These are phyloP conservation scores for Candida nemodendra DNA, from an alignment of 805 yeast species.

Conservation along the genomic window DNA sequence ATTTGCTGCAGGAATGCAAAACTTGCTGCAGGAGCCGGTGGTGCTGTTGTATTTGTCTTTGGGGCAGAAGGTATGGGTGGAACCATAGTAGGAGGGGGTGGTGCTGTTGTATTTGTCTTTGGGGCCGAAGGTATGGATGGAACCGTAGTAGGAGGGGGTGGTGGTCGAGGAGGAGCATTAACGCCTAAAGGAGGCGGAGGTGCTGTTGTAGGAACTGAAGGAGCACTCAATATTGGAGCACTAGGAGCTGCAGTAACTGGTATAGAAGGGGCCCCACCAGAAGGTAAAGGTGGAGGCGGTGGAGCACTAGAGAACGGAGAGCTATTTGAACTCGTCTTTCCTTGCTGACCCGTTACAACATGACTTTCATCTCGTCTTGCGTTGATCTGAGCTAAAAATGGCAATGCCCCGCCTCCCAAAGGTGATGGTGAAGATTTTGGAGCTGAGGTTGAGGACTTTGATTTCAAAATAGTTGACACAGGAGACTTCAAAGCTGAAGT, in stretches of 20 bases:
- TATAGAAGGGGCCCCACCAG: constrained; percentile 29
- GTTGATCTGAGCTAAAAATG: constrained; percentile 59
- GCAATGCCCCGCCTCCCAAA: constrained; percentile 43
- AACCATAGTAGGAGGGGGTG: constrained; percentile 20
- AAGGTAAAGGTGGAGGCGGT: constrained; percentile 24
- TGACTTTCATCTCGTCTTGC: constrained; percentile 50
- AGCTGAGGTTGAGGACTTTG: constrained; percentile 23
- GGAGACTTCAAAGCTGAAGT: constrained; percentile 22
- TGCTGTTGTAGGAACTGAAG: constrained; percentile 13
- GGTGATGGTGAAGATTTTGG: constrained; percentile 30
- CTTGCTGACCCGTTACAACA: constrained; percentile 41
- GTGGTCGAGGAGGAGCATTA: constrained; percentile 23
- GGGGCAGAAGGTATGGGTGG: constrained; percentile 39
- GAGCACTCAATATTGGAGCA: constrained; percentile 16
- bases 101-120: constrained; percentile 22
- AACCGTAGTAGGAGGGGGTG: constrained; percentile 21
- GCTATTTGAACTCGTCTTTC: constrained; percentile 14
- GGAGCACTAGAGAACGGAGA: constrained; percentile 19
- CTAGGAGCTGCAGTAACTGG: constrained; percentile 15
- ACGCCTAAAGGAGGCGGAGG: constrained; percentile 24
- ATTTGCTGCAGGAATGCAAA: constrained; percentile 40
- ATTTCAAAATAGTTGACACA: constrained; percentile 20
- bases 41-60: neutral
- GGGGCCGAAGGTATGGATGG: constrained; percentile 18
- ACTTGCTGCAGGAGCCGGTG: constrained; percentile 2